Conservation (phyloP, 805 yeast species). For the Wickerhamomyces sydowiorum region DNA sequence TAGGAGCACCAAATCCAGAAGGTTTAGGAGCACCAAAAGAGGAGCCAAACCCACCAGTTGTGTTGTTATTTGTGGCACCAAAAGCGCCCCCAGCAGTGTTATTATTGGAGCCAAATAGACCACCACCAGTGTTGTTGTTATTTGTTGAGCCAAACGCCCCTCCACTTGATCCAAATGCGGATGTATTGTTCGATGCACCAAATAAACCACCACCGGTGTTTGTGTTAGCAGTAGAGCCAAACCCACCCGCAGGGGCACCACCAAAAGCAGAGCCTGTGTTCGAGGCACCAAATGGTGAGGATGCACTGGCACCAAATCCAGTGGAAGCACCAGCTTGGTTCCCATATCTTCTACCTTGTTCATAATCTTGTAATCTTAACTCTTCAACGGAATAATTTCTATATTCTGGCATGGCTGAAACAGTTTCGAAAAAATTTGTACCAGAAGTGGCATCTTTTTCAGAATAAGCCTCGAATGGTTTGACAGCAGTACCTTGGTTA, state of each 20-base stretch:
- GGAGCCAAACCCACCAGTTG: constrained; percentile 21
- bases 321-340: constrained; percentile 35
- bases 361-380: constrained; percentile 83
- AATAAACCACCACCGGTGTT: constrained; percentile 27
- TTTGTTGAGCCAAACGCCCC: constrained; percentile 36
- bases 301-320: constrained; percentile 21
- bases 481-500: constrained; percentile 64
- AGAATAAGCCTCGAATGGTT: constrained; percentile 60
- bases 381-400: constrained; percentile 79
- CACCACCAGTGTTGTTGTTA: constrained; percentile 18
- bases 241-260: constrained; percentile 14
- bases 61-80: constrained; percentile 24
- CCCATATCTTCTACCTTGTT: constrained; percentile 61
- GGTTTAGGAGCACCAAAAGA: constrained; percentile 6
- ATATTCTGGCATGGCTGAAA: constrained; percentile 89
- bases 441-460: constrained; percentile 70
- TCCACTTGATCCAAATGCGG: constrained; percentile 20
- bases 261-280: constrained; percentile 14
- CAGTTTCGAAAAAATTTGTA: constrained; percentile 60
- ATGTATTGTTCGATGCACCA: constrained; percentile 21
- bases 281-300: constrained; percentile 26
- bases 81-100: constrained; percentile 24
- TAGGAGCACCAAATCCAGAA: constrained; percentile 22
- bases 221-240: constrained; percentile 13
- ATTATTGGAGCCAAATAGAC: constrained; percentile 27